Conservation (phyloP, 305 asterid genomes). For the Rubia tinctorum region DNA sequence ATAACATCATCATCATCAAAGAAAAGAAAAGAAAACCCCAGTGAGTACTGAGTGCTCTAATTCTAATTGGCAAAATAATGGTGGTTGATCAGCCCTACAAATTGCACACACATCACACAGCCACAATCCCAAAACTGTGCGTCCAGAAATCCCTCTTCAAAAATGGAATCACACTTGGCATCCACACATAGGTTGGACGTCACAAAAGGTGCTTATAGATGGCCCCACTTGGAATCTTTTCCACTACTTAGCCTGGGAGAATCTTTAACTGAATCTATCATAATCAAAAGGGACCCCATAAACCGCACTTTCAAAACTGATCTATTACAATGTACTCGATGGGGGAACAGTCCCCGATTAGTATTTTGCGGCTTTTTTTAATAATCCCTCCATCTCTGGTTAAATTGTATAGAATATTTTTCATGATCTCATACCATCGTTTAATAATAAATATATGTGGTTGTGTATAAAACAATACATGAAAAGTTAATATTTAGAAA, state of each 20-base stretch:
- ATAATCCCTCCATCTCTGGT: too few relatives aligned
- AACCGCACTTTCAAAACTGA: constrained; percentile 10
- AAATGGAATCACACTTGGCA: constrained; percentile 18
- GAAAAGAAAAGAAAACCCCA: constrained; percentile 16
- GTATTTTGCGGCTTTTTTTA: too few relatives aligned
- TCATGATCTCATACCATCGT: too few relatives aligned
- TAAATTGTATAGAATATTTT: too few relatives aligned
- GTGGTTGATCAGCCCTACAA: neutral
- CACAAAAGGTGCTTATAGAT: constrained; percentile 8
- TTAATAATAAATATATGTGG: too few relatives aligned
- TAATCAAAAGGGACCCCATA: neutral
- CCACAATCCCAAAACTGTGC: constrained; percentile 13
- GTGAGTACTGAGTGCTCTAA: constrained; percentile 8
- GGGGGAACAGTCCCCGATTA: too few relatives aligned
- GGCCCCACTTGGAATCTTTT: constrained; percentile 19
- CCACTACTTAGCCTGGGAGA: constrained; percentile 11
- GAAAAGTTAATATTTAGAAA: too few relatives aligned
- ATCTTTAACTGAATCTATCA: constrained; percentile 26
- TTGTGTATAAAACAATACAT: too few relatives aligned
- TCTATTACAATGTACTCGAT: neutral
- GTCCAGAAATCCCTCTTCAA: neutral
- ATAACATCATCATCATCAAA: constrained; percentile 23
- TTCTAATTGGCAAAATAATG: neutral
- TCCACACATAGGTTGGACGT: neutral
- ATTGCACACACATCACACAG: neutral